Evolutionary conservation across 495 filamentous ascomycete genomes (phyloP), one percentile per base, ranked within the genome.

Genomic region (Cercophora samala): DNA sequence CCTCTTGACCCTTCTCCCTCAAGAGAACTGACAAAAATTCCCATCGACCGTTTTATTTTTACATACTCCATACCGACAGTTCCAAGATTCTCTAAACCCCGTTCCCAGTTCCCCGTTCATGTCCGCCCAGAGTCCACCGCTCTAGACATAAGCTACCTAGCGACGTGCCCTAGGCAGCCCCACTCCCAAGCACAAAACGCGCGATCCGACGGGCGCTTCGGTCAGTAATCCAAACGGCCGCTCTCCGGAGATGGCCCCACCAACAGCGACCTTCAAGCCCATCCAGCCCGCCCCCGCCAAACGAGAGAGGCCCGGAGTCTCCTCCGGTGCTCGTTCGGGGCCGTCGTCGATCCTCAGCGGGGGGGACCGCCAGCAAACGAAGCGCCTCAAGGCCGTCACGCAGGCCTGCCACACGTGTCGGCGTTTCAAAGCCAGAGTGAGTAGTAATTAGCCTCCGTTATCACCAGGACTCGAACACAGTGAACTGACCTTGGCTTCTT

Each of bases 321-420:
- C 24, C 29, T 54, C 64, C 59, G 61, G 63, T 25, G 26, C 51
- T 42, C 23, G 55, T 17, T 51, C 53, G 62, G 42, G 53, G 5
- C 42, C 61, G 29, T n/a, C 22, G 29, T 64, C 54, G 24, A 17
- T 67, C 62, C 13, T n/a, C 13, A 52, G 52, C 32, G 37, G 21
- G 63, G 29, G 24, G 32, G 29, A 19, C 18, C 25, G 11, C 25
- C 25, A 51, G 19, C 69, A 63, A 18, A 52, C 69, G 15, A 73
- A 68, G 56, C 65, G 71, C 9, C 46, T 69, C 62, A 73, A 73
- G 22, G 65, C 69, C 42, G 71, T 73, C 19, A 69, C 71, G 13
- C 71, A 73, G 67, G 71, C 71, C 1, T 73, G 71, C 54, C 63
- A 73, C 9, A 73, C 67, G 15, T 73, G 71, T 58, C 67, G 71